These are phyloP conservation scores for Hamigera avellanea DNA, from an alignment of 495 filamentous ascomycete genomes.

Conservation along the genomic window DNA sequence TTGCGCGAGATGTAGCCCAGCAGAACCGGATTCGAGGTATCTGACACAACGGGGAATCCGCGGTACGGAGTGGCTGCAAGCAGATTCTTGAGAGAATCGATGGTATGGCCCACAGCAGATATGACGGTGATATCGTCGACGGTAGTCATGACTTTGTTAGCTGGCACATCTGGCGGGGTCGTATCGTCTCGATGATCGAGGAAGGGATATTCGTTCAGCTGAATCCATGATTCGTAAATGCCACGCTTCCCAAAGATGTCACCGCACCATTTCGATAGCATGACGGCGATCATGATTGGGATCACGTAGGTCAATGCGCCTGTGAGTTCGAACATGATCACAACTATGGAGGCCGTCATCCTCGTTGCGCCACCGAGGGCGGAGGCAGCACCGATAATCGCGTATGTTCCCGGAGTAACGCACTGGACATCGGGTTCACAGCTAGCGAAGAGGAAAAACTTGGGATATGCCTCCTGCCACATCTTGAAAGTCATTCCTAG, in stretches of 20 bases:
- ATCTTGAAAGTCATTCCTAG: conserved; percentile 81
- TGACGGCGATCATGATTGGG: conserved; percentile 99
- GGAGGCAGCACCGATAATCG: conserved; percentile 94
- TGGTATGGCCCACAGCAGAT: conserved; percentile 74
- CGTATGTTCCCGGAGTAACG: conserved; percentile 89
- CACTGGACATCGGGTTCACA: conserved; percentile 86
- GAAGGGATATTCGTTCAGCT: conserved; percentile 91
- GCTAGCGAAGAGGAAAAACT: conserved; percentile 60
- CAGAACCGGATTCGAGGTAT: conserved; percentile 54
- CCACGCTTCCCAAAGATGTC: conserved; percentile 90
- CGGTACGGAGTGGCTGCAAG: conserved; percentile 67
- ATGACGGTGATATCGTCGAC: conserved; percentile 84
- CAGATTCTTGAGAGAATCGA: conserved; percentile 57
- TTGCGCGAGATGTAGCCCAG: conserved; percentile 91
- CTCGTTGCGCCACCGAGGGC: conserved; percentile 92
- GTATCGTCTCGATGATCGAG: conserved; percentile 86
- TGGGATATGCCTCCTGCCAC: conserved; percentile 70
- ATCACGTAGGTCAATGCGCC: conserved; percentile 93
- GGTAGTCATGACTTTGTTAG: conserved; percentile 78
- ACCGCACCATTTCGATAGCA: conserved; percentile 97
- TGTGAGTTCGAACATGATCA: conserved; percentile 98
- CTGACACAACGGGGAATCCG: conserved; percentile 83
- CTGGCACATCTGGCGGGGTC: conserved; percentile 70
- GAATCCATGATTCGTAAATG: conserved; percentile 98
- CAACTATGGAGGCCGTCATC: conserved; percentile 94